phyloP scores from a whole-genome alignment of 2,329 filamentous ascomycete species.

The Endoconidiophora polonica region DNA sequence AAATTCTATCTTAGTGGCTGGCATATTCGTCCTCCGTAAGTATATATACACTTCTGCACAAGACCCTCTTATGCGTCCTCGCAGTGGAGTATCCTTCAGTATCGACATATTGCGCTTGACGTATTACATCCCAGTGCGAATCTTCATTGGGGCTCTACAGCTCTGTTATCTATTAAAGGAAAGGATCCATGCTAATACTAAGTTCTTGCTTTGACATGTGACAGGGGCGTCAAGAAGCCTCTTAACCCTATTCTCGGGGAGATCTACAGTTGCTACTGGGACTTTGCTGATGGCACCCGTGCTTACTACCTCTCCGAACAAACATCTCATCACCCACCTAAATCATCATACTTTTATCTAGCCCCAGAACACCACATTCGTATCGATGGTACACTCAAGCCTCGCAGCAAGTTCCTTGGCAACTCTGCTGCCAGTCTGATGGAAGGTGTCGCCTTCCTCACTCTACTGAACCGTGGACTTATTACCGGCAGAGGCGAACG shows the following conservation, averaged over 20 bases:
- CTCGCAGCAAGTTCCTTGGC: slow-evolving; percentile 83
- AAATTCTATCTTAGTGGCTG: slow-evolving; percentile 98
- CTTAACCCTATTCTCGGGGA: slow-evolving; percentile 93
- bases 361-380: slow-evolving; percentile 84
- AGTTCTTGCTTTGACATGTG: background rate
- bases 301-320: slow-evolving; percentile 97
- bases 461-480: slow-evolving; percentile 60
- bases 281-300: slow-evolving; percentile 64
- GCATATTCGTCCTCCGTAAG: slow-evolving; percentile 95
- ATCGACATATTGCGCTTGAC: slow-evolving; percentile 14
- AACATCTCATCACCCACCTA: slow-evolving; percentile 93
- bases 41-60: slow-evolving; percentile 13
- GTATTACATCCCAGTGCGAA: background rate
- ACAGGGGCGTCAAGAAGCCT: slow-evolving; percentile 91
- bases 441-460: slow-evolving; percentile 85
- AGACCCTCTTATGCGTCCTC: background rate
- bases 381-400: slow-evolving; percentile 90
- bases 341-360: slow-evolving; percentile 99
- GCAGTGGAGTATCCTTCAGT: background rate
- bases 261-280: slow-evolving; percentile 90
- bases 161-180: too few species aligned
- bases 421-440: slow-evolving; percentile 97
- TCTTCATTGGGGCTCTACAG: too few species aligned
- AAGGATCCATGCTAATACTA: too few species aligned
- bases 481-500: slow-evolving; percentile 53